Percentiles rank a stretch among this genome's conserved stretches.
Conservation (phyloP, 805 yeast species). For the Barnettozyma wickerhamii region DNA sequence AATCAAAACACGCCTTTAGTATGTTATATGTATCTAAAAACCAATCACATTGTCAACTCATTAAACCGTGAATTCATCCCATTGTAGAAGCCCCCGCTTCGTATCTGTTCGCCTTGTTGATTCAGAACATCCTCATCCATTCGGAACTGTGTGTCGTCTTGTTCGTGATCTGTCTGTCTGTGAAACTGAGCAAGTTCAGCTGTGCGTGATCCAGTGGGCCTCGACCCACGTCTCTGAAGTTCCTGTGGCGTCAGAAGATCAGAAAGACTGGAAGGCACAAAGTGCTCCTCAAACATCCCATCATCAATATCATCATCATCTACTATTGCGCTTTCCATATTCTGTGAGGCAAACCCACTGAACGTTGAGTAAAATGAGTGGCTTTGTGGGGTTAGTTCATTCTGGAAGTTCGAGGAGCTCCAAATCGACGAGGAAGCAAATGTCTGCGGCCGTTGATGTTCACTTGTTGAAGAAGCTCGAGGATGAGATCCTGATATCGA, state of each 20-base stretch:
- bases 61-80: background rate
- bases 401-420: no score
- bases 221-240: slow-evolving; percentile 60
- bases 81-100: background rate
- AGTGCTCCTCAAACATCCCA: slow-evolving; percentile 58
- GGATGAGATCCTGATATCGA: slow-evolving; percentile 10
- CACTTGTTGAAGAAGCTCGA: slow-evolving; percentile 14
- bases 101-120: background rate
- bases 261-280: slow-evolving; percentile 75
- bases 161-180: slow-evolving; percentile 15
- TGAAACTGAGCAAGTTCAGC: background rate
- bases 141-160: slow-evolving; percentile 33
- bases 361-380: no score
- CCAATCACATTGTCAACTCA: background rate
- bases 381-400: no score
- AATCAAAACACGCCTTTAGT: no score
- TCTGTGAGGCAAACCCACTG: background rate
- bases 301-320: slow-evolving; percentile 31
- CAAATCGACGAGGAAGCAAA: slow-evolving; percentile 17
- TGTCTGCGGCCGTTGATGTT: slow-evolving; percentile 11
- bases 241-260: slow-evolving; percentile 83
- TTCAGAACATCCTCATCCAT: slow-evolving; percentile 28
- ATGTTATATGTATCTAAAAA: no score
- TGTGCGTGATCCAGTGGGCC: slow-evolving; percentile 33
- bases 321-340: slow-evolving; percentile 27